Evolutionary conservation across 345 rosid species (phyloP), one percentile per base, ranked within the genome.

Genomic region (Acer saccharum): DNA sequence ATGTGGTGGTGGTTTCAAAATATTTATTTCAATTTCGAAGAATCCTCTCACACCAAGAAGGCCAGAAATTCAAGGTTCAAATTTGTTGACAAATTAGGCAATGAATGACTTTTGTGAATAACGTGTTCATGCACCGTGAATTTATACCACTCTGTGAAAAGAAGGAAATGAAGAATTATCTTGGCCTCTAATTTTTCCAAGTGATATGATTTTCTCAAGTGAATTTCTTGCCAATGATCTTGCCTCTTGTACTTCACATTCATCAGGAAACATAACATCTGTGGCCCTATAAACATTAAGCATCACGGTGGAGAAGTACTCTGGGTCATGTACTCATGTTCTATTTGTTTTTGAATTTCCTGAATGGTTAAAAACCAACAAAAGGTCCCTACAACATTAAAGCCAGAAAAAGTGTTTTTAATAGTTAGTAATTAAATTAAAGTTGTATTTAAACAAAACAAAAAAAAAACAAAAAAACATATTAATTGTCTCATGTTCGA

Each of bases 251-350:
- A 87, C 82, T 72, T 88, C 84, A 39, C 65, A 29, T 78, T 92
- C 97, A 1, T 80, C 91, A 0, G 84, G 83, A 54, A 92, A 90
- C 89, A 87, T 89, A 72, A 92, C 77, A 65, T 87, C 86, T 13
- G 92, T 86, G 29, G 94, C 94, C 83, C 85, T 78, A 65, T 90
- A 76, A 69, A 90, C 83, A 69, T 86, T 85, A 35, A 90, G 82
- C 83, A 90, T 74, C 57, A 71, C 81, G 6, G 62, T 79, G 32
- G 82, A 68, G 57, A 88, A 83, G 25, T 70, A 74, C 12, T 88
- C 86, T 4, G 35, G 29, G 20, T 89, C 76, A 7, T 23, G 25
- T 23, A 23, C 25, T 23, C 25, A 23, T 79, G 77, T 66, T 82
- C 85, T 0, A 89, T 67, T 21, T 72, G 76, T 61, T 85, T n/a